A percentile compares a stretch with the other conserved stretches of the same genome.
Conservation (phyloP, 768 basidiomycete genomes). For the Crepidotus variabilis region DNA sequence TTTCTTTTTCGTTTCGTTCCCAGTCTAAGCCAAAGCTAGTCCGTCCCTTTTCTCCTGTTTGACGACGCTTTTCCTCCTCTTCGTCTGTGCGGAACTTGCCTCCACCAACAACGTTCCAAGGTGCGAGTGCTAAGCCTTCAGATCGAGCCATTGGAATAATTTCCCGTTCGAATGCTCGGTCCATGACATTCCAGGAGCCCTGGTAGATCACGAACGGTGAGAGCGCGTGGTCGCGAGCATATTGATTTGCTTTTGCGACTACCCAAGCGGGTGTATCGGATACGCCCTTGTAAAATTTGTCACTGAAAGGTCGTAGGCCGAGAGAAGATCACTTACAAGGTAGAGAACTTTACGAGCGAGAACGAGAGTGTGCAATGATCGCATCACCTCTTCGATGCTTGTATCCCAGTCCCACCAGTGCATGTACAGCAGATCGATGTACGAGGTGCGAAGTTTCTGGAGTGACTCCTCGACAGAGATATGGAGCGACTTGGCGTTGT, state of each 20-base stretch:
- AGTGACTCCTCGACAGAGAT: constrained; percentile 39
- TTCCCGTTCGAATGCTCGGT: constrained; percentile 47
- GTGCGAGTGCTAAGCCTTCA: constrained; percentile 34
- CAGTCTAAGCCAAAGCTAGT: constrained; percentile 25
- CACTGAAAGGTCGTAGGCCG: not conserved
- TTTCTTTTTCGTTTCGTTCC: constrained; percentile 42
- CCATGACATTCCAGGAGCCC: constrained; percentile 37
- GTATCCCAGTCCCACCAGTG: constrained; percentile 52
- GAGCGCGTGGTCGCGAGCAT: constrained; percentile 41
- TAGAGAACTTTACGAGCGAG: constrained; percentile 50
- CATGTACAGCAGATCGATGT: constrained; percentile 43
- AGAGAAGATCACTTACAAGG: constrained; percentile 17
- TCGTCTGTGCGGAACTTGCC: constrained; percentile 52
- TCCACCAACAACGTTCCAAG: constrained; percentile 26
- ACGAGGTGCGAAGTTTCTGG: constrained; percentile 40
- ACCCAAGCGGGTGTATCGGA: constrained; percentile 46
- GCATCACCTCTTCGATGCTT: constrained; percentile 54
- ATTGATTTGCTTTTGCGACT: constrained; percentile 42
- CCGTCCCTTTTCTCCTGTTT: constrained; percentile 35
- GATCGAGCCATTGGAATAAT: constrained; percentile 41
- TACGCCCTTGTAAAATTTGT: constrained; percentile 22
- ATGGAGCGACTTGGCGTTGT: constrained; percentile 38
- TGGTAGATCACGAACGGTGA: constrained; percentile 52
- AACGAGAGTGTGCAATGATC: constrained; percentile 47
- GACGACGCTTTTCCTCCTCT: constrained; percentile 22